Conservation (phyloP, 176 grass and related monocot species). For the Thalia dealbata region DNA sequence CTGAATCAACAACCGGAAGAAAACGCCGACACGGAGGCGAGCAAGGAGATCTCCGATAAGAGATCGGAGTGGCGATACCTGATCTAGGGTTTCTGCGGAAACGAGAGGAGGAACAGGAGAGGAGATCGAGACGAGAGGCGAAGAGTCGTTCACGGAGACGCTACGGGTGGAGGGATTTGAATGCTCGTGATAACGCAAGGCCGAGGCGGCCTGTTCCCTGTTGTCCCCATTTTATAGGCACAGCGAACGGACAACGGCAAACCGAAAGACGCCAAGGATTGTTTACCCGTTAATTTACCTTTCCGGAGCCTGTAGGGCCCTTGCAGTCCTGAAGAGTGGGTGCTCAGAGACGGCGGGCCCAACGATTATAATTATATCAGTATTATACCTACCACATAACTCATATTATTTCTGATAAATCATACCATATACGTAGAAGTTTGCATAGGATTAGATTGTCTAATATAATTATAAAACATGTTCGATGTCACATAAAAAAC, state of each 20-base stretch:
- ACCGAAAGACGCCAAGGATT: background rate
- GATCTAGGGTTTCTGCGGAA: background rate
- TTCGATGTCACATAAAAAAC: no score
- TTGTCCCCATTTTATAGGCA: background rate
- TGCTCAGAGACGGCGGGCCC: no score
- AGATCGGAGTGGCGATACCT: background rate
- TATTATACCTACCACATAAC: no score
- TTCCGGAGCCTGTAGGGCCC: no score
- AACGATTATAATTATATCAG: no score
- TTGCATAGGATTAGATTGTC: no score
- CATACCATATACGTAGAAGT: no score
- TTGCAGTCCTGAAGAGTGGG: no score
- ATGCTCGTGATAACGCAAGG: background rate
- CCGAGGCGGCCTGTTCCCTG: background rate
- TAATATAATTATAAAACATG: no score
- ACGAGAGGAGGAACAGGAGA: background rate
- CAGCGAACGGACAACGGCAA: background rate
- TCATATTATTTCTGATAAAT: no score
- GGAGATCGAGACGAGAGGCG: background rate
- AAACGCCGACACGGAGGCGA: no score
- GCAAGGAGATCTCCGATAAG: background rate
- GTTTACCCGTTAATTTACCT: no score
- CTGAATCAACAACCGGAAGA: background rate
- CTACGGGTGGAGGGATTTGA: background rate
- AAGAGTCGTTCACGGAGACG: background rate